Conservation (phyloP, 2,329 filamentous ascomycete species). For the Aspergillus neotritici region DNA sequence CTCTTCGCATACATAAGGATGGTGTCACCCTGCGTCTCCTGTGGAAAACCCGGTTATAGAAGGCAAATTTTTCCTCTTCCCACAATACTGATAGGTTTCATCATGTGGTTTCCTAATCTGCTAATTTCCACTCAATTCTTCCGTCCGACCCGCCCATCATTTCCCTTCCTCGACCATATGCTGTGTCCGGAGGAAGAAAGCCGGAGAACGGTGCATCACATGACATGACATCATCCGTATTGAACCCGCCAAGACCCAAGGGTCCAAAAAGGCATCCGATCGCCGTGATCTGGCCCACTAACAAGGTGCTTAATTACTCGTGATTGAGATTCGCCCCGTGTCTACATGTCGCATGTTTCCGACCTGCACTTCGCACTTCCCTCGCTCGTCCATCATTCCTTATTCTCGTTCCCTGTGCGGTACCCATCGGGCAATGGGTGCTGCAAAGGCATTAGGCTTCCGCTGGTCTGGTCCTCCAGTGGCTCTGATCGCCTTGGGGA, state of each 20-base stretch:
- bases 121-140: not conserved
- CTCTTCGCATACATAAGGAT: too few species aligned
- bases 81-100: too few species aligned
- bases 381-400: too few species aligned
- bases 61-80: too few species aligned
- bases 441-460: conserved; percentile 27
- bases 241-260: not conserved
- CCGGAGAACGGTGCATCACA: conserved; percentile 9
- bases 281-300: conserved; percentile 15
- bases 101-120: too few species aligned
- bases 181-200: too few species aligned
- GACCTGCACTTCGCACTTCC: conserved; percentile 6
- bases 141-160: too few species aligned
- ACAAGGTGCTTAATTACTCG: not conserved
- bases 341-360: too few species aligned
- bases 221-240: conserved; percentile 26
- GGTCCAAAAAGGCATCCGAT: conserved; percentile 4
- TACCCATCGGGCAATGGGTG: conserved; percentile 29
- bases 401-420: conserved; percentile 13
- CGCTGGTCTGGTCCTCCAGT: conserved; percentile 34
- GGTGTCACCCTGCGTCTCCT: too few species aligned
- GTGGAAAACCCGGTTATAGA: too few species aligned
- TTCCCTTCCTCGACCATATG: not conserved
- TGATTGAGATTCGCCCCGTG: too few species aligned
- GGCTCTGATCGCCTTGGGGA: conserved; percentile 24